Base-by-base conservation (phyloP, 2,329 filamentous ascomycete species). In the Claviceps fusiformis region DNA sequence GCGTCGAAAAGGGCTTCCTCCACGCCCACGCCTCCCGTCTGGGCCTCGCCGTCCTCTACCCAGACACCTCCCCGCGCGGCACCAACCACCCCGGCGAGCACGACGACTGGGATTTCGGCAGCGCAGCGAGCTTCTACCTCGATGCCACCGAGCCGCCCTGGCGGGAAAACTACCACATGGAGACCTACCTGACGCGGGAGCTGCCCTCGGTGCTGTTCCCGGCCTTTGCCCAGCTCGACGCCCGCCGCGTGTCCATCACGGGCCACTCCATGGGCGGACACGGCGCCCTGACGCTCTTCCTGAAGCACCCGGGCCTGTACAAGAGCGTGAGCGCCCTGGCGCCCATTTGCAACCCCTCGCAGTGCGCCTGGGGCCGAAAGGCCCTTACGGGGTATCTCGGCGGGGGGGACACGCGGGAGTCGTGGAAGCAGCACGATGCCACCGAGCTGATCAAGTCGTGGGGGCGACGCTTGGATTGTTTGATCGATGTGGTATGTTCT, bases 211-310 rank as follows among this genome's bases (percentile, higher is more conserved):
- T 83, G 1, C 78, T 97, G 29, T 95, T 91, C 70, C 70, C 71
- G 35, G 77, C 80, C 31, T 95, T 90, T 71, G 75, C 80, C 35
- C 77, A 69, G 62, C 75, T 98, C 35, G 92, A 97, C 69, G 65
- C 70, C 0, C 71, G 65, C 33, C 78, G 85, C 45, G 83, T 96
- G 55, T 86, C 85, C 70, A 93, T 98, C 64, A 89, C 88, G 45
- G 93, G 93, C 6, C 93, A 98, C 74, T 91, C 85, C 64, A 98
- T 98, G 93, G 93, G 93, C 61, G 93, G 93, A 0, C 93, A 98
- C 71, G 93, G 93, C 59, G 93, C 93, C 48, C 75, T 98, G 62
- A 95, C 91, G 49, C 73, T 97, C 63, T 97, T 87, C 75, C 78
- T 98, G 53, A 92, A 89, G 75, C 86, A 97, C 72, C 91, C 93